Conservation (phyloP, 305 asterid genomes). For the Solanum hybrid region DNA sequence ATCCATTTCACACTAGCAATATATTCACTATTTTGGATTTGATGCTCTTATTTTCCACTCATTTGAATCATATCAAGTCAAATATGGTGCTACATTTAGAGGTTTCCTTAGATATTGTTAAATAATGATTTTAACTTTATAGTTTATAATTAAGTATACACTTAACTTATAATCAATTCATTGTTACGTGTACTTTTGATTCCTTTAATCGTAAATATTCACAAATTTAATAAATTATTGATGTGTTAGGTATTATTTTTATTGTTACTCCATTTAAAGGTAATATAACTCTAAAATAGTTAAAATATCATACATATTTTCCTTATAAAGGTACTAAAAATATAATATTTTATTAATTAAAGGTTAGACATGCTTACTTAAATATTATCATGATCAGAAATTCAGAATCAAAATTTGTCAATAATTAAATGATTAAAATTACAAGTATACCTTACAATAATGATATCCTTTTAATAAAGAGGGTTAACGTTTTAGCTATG, state of each 20-base stretch:
- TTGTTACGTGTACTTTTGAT: neutral
- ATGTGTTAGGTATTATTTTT: neutral
- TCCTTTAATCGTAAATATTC: neutral
- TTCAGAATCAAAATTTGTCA: neutral
- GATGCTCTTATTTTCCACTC: constrained; percentile 12
- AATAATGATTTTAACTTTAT: neutral
- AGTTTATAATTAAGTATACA: neutral
- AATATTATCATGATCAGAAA: neutral
- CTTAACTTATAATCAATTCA: neutral
- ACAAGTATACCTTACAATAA: neutral
- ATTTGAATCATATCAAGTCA: neutral
- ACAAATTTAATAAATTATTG: neutral
- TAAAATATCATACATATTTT: neutral
- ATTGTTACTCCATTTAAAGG: neutral
- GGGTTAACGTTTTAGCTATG: neutral
- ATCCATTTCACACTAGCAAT: neutral
- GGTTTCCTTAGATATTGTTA: neutral
- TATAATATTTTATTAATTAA: neutral
- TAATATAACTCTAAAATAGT: neutral
- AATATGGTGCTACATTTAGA: neutral
- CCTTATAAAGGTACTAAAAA: neutral
- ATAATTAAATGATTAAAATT: neutral
- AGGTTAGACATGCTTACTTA: neutral
- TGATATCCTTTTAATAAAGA: neutral
- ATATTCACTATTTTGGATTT: neutral